A percentile compares a stretch with the other conserved stretches of the same genome.
phyloP scores from a whole-genome alignment of 2,329 filamentous ascomycete species.

The Talaromyces sp. region DNA sequence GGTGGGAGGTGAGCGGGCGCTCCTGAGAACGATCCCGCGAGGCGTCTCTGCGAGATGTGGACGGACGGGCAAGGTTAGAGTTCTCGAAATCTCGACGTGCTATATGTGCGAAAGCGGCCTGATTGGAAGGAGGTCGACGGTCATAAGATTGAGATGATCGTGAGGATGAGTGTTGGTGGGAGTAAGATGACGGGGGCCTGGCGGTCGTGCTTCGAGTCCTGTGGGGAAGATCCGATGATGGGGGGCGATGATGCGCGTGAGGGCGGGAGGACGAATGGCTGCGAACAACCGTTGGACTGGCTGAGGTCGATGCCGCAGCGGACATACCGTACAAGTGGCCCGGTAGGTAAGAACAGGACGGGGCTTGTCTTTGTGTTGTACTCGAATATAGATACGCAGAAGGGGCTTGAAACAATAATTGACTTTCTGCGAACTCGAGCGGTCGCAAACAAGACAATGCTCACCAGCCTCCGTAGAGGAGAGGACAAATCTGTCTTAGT shows the following conservation, averaged over 20 bases:
- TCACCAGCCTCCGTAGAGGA: slow-evolving; percentile 1
- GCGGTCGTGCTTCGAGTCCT: slow-evolving; percentile 46
- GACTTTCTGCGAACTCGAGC: neutral
- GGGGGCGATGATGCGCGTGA: slow-evolving; percentile 36
- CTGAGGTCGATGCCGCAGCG: slow-evolving; percentile 44
- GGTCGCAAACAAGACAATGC: neutral
- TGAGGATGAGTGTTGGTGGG: slow-evolving; percentile 33
- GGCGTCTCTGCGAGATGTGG: slow-evolving; percentile 58
- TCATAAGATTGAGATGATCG: slow-evolving; percentile 43
- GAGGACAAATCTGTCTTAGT: neutral
- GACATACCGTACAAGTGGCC: slow-evolving; percentile 33
- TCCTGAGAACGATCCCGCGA: slow-evolving; percentile 58
- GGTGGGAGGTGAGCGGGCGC: slow-evolving; percentile 42
- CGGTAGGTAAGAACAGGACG: neutral
- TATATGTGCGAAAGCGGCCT: slow-evolving; percentile 49
- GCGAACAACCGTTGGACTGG: slow-evolving; percentile 47
- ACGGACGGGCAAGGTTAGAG: slow-evolving; percentile 59
- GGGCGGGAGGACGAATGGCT: slow-evolving; percentile 49
- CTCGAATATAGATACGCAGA: neutral
- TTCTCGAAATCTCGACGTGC: slow-evolving; percentile 71
- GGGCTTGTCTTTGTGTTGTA: neutral
- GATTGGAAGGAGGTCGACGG: slow-evolving; percentile 46
- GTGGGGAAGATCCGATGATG: slow-evolving; percentile 43
- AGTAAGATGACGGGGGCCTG: slow-evolving; percentile 34
- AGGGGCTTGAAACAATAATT: neutral